Base-by-base conservation (phyloP, 2,329 filamentous ascomycete genomes). In the Graphilbum sp. region DNA sequence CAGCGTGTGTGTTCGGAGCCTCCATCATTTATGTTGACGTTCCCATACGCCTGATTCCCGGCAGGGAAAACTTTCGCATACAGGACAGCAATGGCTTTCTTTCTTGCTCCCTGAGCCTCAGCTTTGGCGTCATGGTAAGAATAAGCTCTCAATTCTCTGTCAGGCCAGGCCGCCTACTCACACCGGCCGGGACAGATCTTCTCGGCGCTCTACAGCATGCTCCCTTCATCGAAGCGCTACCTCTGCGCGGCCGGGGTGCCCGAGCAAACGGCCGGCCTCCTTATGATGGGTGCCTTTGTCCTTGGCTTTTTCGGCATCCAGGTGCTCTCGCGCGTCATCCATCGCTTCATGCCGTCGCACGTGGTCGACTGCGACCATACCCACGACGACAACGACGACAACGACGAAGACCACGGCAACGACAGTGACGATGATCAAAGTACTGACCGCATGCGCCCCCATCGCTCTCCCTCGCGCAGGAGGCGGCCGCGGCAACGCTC, bases 91-190 rank as follows among this genome's bases (percentile, higher is more conserved):
- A 83, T 61, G 66, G 66, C 18, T 98, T 98, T 54, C 67, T 95
- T 5, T 87, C 87, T 1, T 75, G 77, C 18, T 95, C 88, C 0
- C 61, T 96, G 43, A 94, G 87, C 57, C 61, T 98, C 46, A 95
- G 86, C 54, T 94, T 94, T 48, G 88, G 90, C 32, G 87, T 96
- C 34, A 93, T 98, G 86, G 87, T 94, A 57, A 46, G 72, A 53
- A 41, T 38, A 39, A 27, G 19, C 12, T 23, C 30, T 32, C n/a
- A 5, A 16, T 29, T 12, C 17, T 18, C n/a, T 13, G n/a, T 15
- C 32, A 19, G 37, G 45, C 30, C 47, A 30, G 23, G 13, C 17
- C 12, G 3, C 3, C 16, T 32, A 13, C 17, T 30, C 16, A 11
- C 32, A n/a, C 21, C 4, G 7, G 15, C 16, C 13, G 8, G 15